These are phyloP conservation scores for Graphilbum fragrans DNA, from an alignment of 2,329 filamentous ascomycete genomes.

Conservation along the genomic window DNA sequence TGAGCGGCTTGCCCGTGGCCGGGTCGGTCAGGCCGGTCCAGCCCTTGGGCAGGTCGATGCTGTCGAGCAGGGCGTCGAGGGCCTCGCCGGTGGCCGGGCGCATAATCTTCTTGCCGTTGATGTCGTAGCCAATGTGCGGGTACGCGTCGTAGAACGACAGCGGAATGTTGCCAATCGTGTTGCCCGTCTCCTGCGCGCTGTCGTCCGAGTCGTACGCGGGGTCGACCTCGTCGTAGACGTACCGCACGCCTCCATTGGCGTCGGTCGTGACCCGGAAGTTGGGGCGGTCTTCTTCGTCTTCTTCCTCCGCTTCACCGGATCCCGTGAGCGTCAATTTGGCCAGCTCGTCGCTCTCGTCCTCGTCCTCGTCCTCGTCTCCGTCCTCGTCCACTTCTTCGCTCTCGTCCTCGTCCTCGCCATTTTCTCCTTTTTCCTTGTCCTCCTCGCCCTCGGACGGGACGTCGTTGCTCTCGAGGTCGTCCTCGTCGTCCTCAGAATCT, in stretches of 20 bases:
- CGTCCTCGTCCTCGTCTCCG: constrained; percentile 21
- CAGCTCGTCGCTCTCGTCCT: constrained; percentile 27
- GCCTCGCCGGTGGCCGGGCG: constrained; percentile 89
- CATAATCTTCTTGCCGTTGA: constrained; percentile 97
- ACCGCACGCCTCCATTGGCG: constrained; percentile 82
- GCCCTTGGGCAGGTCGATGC: constrained; percentile 91
- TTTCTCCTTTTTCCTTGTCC: constrained; percentile 12
- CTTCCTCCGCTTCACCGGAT: constrained; percentile 20
- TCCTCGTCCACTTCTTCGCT: constrained; percentile 13
- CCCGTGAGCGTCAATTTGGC: constrained; percentile 20
- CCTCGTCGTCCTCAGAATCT: constrained; percentile 30
- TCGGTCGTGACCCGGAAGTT: constrained; percentile 55
- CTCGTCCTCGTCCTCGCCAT: constrained; percentile 27
- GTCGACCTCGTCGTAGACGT: constrained; percentile 87
- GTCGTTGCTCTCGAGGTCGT: constrained; percentile 26
- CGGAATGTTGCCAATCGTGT: constrained; percentile 93
- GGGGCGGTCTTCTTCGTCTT: constrained; percentile 25
- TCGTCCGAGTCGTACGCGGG: constrained; percentile 95
- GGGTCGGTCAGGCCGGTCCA: constrained; percentile 96
- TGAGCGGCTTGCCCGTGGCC: constrained; percentile 81
- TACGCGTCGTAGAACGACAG: constrained; percentile 94
- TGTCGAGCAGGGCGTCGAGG: constrained; percentile 84
- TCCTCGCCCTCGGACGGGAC: constrained; percentile 28
- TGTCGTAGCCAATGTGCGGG: constrained; percentile 96
- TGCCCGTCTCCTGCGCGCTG: constrained; percentile 61